These are phyloP conservation scores for Leishmania mexicana DNA, from an alignment of 208 protist genomes.

Conservation along the genomic window DNA sequence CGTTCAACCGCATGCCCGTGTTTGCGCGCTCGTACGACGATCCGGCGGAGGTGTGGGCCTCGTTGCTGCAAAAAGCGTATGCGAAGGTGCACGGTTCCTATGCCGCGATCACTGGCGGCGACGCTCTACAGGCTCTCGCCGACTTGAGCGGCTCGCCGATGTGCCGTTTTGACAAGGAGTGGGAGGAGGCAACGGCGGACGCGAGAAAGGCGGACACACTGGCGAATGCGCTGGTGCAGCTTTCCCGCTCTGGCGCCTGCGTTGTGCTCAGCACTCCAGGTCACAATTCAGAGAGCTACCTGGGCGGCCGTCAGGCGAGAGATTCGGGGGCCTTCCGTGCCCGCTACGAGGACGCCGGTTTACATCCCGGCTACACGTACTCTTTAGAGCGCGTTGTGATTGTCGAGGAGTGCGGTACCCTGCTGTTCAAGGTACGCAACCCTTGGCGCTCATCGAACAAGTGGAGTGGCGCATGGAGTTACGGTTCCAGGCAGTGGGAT, in stretches of 20 bases:
- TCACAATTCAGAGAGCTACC: slow-evolving; percentile 35
- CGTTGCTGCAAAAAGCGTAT: slow-evolving; percentile 87
- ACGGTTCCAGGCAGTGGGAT: slow-evolving; percentile 20
- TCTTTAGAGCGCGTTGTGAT: slow-evolving; percentile 31
- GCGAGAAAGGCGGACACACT: slow-evolving; percentile 20
- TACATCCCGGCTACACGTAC: slow-evolving; percentile 54
- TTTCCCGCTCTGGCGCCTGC: slow-evolving; percentile 14
- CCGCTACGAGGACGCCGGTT: slow-evolving; percentile 24
- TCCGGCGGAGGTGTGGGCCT: slow-evolving; percentile 64
- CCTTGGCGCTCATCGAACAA: slow-evolving; percentile 19
- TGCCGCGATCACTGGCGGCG: slow-evolving; percentile 63
- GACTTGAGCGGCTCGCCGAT: slow-evolving; percentile 61
- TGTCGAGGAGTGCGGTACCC: slow-evolving; percentile 8
- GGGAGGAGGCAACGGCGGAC: slow-evolving; percentile 26
- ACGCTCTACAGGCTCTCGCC: slow-evolving; percentile 58
- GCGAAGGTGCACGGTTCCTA: no score
- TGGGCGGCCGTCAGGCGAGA: slow-evolving; percentile 16
- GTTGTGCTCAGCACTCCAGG: slow-evolving; percentile 63
- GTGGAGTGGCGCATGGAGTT: slow-evolving; percentile 38
- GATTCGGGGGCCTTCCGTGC: slow-evolving; percentile 25
- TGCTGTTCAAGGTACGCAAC: slow-evolving; percentile 57
- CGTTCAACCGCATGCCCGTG: slow-evolving; percentile 26
- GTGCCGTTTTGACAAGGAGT: slow-evolving; percentile 57
- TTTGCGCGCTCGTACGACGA: slow-evolving; percentile 40
- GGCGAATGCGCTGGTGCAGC: neutral